Percentiles rank a stretch among this genome's conserved stretches.
These are phyloP conservation scores for Suillus sp. DNA, from an alignment of 768 basidiomycete species.

Conservation along the genomic window DNA sequence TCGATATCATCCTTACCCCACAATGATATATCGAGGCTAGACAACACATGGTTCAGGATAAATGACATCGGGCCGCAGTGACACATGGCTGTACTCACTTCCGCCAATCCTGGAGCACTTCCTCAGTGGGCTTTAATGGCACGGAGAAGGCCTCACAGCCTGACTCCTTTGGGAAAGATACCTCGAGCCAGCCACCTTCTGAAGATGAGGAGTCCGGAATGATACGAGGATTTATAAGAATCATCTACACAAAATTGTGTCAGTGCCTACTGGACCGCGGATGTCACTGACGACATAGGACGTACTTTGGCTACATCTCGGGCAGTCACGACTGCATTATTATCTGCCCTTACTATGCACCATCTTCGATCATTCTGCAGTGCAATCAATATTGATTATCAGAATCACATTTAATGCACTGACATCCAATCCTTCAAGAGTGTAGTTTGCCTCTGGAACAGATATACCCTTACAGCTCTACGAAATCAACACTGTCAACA, in stretches of 20 bases:
- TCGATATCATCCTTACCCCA: conserved; percentile 54
- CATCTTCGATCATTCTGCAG: conserved; percentile 71
- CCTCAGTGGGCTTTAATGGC: conserved; percentile 56
- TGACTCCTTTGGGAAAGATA: conserved; percentile 63
- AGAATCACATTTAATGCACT: conserved; percentile 17
- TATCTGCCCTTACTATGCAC: conserved; percentile 63
- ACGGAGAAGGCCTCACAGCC: conserved; percentile 59
- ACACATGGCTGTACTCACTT: conserved; percentile 43
- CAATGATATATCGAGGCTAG: conserved; percentile 56
- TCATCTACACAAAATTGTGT: conserved; percentile 47
- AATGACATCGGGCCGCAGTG: neutral
- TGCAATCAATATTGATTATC: conserved; percentile 10
- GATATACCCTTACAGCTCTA: conserved; percentile 76
- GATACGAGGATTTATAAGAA: conserved; percentile 63
- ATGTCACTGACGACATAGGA: neutral
- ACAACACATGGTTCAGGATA: conserved; percentile 8
- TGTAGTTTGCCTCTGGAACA: conserved; percentile 56
- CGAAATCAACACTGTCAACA: neutral
- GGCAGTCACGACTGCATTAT: conserved; percentile 62
- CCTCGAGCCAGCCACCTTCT: conserved; percentile 49
- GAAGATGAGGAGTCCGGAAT: conserved; percentile 45
- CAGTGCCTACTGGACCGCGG: neutral
- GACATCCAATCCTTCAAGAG: conserved; percentile 67
- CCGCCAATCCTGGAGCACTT: conserved; percentile 53
- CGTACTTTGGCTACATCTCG: conserved; percentile 61